Conservation (phyloP, 2,329 filamentous ascomycete species). For the Celoporthe dispersa region DNA sequence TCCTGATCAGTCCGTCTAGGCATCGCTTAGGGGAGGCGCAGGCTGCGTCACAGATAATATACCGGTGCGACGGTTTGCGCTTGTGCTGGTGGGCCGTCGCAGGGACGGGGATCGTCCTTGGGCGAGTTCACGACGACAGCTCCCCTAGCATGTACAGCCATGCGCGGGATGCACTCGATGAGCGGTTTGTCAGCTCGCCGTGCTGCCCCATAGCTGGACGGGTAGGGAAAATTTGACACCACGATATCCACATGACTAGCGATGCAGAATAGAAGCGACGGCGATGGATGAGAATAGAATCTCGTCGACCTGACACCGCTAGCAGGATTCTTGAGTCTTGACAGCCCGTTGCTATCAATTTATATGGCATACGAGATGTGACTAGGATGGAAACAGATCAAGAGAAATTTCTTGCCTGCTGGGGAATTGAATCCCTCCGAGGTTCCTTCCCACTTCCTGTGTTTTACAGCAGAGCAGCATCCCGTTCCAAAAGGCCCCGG, state of each 20-base stretch:
- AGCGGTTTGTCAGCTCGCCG: background rate
- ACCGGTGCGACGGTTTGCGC: background rate
- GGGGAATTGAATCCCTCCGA: background rate
- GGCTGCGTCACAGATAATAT: slow-evolving; percentile 13
- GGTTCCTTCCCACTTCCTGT: background rate
- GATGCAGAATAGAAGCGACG: background rate
- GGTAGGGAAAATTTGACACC: slow-evolving; percentile 3
- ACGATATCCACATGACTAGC: slow-evolving; percentile 1
- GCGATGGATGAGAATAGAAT: slow-evolving; percentile 7
- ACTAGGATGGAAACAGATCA: background rate
- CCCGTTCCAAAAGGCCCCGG: background rate
- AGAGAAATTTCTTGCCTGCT: background rate
- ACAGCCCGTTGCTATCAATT: background rate
- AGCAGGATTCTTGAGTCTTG: background rate
- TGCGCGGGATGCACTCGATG: background rate
- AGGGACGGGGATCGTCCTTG: background rate
- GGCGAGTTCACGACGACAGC: background rate
- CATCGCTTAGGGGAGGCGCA: background rate
- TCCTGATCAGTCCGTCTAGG: background rate
- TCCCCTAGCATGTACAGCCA: background rate
- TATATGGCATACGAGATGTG: background rate
- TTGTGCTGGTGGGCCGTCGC: background rate
- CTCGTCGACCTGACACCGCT: background rate
- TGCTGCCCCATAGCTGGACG: background rate
- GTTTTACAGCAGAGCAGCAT: background rate